Evolutionary conservation across 257 asterid species (phyloP).

Genomic region (Apocynum venetum): DNA sequence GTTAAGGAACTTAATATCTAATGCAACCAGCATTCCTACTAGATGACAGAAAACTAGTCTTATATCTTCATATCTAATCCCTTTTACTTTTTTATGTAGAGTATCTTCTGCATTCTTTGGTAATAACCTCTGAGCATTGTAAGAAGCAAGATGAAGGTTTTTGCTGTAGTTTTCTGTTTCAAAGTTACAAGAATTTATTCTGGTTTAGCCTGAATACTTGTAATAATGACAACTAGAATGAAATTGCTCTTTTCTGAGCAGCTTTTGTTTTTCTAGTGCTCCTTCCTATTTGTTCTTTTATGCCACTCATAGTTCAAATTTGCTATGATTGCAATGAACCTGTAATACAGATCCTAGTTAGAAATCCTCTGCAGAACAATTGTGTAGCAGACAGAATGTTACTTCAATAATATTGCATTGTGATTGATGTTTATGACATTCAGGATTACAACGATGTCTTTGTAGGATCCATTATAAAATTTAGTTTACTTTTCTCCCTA

Average conservation of each 20-base stretch:
- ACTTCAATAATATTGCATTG: not conserved
- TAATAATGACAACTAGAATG: slow-evolving; percentile 16
- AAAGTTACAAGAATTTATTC: not conserved
- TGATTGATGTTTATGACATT: slow-evolving; percentile 6
- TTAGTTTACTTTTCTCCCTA: slow-evolving; percentile 6
- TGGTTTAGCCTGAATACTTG: slow-evolving; percentile 5
- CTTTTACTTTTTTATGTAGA: slow-evolving; percentile 12
- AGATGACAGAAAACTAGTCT: slow-evolving; percentile 21
- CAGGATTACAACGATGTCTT: not conserved
- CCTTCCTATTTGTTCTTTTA: not conserved
- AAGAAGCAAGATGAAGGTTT: slow-evolving; percentile 1
- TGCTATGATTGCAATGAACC: not conserved
- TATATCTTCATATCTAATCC: not conserved
- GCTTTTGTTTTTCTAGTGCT: not conserved
- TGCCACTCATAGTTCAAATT: not conserved
- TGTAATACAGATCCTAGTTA: not conserved
- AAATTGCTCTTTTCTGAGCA: slow-evolving; percentile 1
- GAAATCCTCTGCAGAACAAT: not conserved
- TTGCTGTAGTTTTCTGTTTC: not conserved
- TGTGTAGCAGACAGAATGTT: slow-evolving; percentile 6
- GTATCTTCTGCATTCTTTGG: slow-evolving; percentile 12
- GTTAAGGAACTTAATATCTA: slow-evolving; percentile 41
- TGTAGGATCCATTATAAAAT: not conserved
- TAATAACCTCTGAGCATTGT: slow-evolving; percentile 12
- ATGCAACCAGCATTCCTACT: slow-evolving; percentile 21